Evolutionary conservation across 83 land plant genomes (phyloP), one percentile per base, ranked within the genome.

Genomic region (Thuja plicata): DNA sequence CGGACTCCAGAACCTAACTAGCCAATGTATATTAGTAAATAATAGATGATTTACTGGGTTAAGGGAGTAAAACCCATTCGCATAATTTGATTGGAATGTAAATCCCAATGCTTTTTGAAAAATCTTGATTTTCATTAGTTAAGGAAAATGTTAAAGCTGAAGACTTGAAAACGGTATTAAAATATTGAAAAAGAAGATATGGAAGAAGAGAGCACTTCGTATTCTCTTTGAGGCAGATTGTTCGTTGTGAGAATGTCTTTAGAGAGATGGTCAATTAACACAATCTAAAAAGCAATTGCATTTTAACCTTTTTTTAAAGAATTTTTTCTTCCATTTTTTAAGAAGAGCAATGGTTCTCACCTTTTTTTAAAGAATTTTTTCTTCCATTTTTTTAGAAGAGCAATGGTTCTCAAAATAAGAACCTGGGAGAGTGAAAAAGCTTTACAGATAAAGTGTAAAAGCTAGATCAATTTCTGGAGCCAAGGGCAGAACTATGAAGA

Each of bases 1-100:
- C 89, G 41, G 46, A 77, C 54, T 91, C 87, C 82, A 92, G 52
- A 57, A 92, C 89, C 93, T 92, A 82, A 83, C 16, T 11, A 37
- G 30, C 87, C 34, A 66, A 40, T 40, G n/a, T 3, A 87, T n/a
- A 55, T 66, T 60, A 55, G 71, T 66, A 71, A 17, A 21, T 1
- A 78, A 16, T 38, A 78, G 13, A 78, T 78, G 21, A 45, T 34
- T 78, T 32, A 78, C 21, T 78, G 15, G 82, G 82, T 17, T 38
- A 78, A 78, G 40, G 37, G 38, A 78, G 82, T 37, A 78, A 8
- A 46, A 78, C 3, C 1, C 1, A 78, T 34, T 0, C 12, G 45
- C 12, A 37, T 17, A 15, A 34, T 16, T 19, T 34, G 8, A 78
- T 78, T 66, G 9, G 82, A 78, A 37, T 17, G 21, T 27, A 78